Evolutionary conservation across 306 rosid genomes (phyloP), one percentile per base, ranked within the genome.

Genomic region (Trifolium fragiferum): DNA sequence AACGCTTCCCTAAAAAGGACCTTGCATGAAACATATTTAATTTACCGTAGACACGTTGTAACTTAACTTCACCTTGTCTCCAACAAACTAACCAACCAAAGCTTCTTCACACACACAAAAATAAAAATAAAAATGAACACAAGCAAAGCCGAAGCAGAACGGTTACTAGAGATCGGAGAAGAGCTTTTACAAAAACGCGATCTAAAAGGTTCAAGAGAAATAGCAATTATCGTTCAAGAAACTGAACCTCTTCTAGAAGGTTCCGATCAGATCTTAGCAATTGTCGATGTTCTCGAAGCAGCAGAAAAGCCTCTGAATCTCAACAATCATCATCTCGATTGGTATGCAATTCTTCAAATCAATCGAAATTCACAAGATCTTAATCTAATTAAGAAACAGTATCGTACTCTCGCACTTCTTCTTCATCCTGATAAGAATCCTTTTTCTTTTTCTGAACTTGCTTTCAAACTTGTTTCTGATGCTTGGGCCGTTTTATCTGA

Each of bases 231-330:
- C 1, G 99, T 97, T 10, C 99, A 92, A 35, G 99, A 94, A 72
- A 84, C 92, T 2, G 98, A 92, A 76, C 97, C 96, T 7, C 93
- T 94, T 5, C 70, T 89, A 1, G 99, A 89, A 11, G 95, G 96
- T 71, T 90, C 97, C 4, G 99, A 92, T 68, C 98, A 90, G 90
- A 90, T 94, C 89, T 41, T 94, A 15, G 96, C 99, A 37, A 83
- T 94, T 41, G 84, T 66, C 8, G 99, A 94, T 21, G 99, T 92
- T 13, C 86, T 94, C 12, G 49, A 80, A 46, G 93, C 96, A 6
- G 79, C 94, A 0, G 93, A 92, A 8, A 83, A 80, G 23, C 92
- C 87, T 43, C 32, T 88, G 40, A 84, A 76, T 82, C 32, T 87
- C 35, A 84, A 76, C 89, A 81, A 76, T 84, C 76, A 74, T 49